Conservation (phyloP, 2,329 filamentous ascomycete species). For the Calonectria henricotiae region DNA sequence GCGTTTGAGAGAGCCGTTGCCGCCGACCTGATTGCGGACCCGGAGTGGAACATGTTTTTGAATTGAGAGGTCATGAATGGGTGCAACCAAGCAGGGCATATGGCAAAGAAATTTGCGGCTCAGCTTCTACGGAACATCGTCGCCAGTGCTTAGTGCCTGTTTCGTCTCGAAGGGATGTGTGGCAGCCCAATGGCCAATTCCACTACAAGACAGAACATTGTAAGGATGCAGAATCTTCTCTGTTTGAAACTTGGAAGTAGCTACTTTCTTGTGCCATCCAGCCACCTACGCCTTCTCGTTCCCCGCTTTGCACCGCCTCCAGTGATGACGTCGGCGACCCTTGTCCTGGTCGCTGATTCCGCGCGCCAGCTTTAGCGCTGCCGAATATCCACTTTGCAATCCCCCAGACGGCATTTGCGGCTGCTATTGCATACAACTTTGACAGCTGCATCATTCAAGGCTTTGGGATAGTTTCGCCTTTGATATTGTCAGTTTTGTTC, state of each 20-base stretch:
- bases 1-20: constrained; percentile 55
- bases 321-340: not conserved
- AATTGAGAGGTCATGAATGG: constrained; percentile 56
- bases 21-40: constrained; percentile 53
- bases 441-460: not conserved
- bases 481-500: not conserved
- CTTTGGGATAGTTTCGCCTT: too few species aligned
- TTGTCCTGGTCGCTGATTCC: not conserved
- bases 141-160: too few species aligned
- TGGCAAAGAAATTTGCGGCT: too few species aligned
- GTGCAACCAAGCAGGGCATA: not conserved
- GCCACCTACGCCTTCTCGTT: not conserved
- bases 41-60: constrained; percentile 58
- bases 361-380: constrained; percentile 1
- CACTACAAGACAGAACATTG: too few species aligned
- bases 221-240: too few species aligned
- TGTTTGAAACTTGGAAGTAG: too few species aligned
- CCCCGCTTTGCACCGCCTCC: constrained; percentile 14
- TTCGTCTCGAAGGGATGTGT: too few species aligned
- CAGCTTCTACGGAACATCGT: too few species aligned
- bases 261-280: too few species aligned
- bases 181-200: too few species aligned
- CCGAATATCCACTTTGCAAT: constrained; percentile 3
- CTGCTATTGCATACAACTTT: not conserved
- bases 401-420: not conserved